Evolutionary conservation across 768 basidiomycete genomes (phyloP), one percentile per base, ranked within the genome.

Genomic region (Flagelloscypha sp.): DNA sequence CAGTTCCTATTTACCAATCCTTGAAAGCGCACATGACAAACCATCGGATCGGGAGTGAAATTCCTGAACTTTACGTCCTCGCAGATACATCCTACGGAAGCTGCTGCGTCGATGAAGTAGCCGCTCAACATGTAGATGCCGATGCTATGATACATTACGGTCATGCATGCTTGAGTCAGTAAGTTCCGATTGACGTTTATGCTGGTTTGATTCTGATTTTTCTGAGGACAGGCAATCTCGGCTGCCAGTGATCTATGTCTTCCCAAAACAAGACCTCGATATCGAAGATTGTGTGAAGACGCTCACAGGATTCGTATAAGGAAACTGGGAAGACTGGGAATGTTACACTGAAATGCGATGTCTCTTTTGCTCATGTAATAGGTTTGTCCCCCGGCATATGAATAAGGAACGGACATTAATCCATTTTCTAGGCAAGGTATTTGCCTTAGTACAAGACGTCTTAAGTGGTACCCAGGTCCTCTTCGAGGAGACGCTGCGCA

Each of bases 71-170:
- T 16, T 94, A 89, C 54, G 82, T 95, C 4, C 69, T 97, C n/a
- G 94, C 93, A 9, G 94, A 99, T 58, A 97, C 93, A 15, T 94
- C 93, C 4, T 97, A 97, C 57, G 95, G 93, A 49, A 92, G 93
- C 49, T 99, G 95, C 50, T 98, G 95, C 53, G 89, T 94, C 3
- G 95, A 99, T 49, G 88, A 97, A 47, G 84, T 98, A 5, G 84
- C 92, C 5, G 92, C 94, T 3, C 82, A 90, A 48, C 95, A 99
- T 50, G 79, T 92, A 30, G 79, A 92, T 44, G 89, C 92, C 0
- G 87, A 97, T 51, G 76, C 80, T 6, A 70, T 95, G 43, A 80
- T 99, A 2, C 94, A 99, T 50, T 97, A 95, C 49, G 94, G 94
- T 2, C 86, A 95, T 62, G 92, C 94, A 0, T 99, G 95, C 55